phyloP scores from a whole-genome alignment of 2,329 filamentous ascomycete genomes.

The Calonectria crousiana region DNA sequence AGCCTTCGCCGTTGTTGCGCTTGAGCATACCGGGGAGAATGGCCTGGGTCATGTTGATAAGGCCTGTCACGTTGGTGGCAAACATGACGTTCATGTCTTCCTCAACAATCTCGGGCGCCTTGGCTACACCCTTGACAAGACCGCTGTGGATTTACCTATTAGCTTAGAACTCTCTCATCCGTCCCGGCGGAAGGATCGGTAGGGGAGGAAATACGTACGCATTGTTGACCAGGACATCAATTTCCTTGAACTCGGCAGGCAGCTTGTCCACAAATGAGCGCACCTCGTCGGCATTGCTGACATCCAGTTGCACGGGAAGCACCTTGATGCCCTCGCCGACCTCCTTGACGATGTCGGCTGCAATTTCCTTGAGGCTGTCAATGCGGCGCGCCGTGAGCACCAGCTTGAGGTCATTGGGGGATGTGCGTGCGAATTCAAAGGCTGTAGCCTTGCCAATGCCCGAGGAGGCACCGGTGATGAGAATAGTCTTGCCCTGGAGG shows the following conservation, averaged over 20 bases:
- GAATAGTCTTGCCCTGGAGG: slow-evolving; percentile 90
- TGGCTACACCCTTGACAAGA: slow-evolving; percentile 87
- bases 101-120: slow-evolving; percentile 85
- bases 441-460: slow-evolving; percentile 88
- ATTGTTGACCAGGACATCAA: slow-evolving; percentile 95
- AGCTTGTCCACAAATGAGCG: slow-evolving; percentile 77
- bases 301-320: slow-evolving; percentile 84
- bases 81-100: slow-evolving; percentile 91
- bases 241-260: slow-evolving; percentile 83
- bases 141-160: slow-evolving; percentile 67
- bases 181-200: neutral
- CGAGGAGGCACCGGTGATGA: slow-evolving; percentile 92
- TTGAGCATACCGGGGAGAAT: slow-evolving; percentile 84
- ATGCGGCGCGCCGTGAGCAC: slow-evolving; percentile 88
- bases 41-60: slow-evolving; percentile 97
- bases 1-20: slow-evolving; percentile 75
- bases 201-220: slow-evolving; percentile 70
- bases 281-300: slow-evolving; percentile 83
- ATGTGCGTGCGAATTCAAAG: slow-evolving; percentile 90
- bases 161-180: neutral
- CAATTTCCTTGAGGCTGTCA: slow-evolving; percentile 81
- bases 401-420: slow-evolving; percentile 82
- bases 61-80: slow-evolving; percentile 89
- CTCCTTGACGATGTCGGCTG: slow-evolving; percentile 80
- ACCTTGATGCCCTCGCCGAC: slow-evolving; percentile 85